Percentiles rank a stretch among this genome's conserved stretches.
Conservation (phyloP, 2,329 filamentous ascomycete genomes). For the Arachnomyces sp. region DNA sequence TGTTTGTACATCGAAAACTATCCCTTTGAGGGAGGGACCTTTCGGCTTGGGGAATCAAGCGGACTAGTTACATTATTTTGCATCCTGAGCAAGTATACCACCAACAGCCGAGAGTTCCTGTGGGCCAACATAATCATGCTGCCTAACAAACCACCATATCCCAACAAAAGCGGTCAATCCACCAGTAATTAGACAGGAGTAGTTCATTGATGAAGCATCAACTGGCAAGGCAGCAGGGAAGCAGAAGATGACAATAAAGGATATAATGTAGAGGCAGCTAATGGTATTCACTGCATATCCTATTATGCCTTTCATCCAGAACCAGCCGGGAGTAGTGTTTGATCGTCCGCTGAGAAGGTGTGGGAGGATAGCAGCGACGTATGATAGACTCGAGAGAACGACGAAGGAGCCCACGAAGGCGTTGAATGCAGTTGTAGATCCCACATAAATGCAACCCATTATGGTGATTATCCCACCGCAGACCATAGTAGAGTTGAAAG, state of each 20-base stretch:
- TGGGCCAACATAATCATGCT: conserved; percentile 28
- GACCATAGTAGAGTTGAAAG: conserved; percentile 52
- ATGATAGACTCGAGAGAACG: conserved; percentile 49
- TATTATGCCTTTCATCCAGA: conserved; percentile 44
- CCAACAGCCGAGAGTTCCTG: background rate
- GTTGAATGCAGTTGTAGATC: conserved; percentile 48
- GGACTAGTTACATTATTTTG: too few relatives aligned
- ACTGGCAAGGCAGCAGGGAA: conserved; percentile 47
- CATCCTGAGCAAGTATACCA: background rate
- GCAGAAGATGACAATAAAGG: conserved; percentile 54
- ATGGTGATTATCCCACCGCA: conserved; percentile 46
- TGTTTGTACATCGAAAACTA: too few relatives aligned
- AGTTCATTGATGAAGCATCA: conserved; percentile 46
- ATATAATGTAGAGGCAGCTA: conserved; percentile 46
- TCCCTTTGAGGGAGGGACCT: too few relatives aligned
- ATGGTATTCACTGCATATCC: conserved; percentile 45
- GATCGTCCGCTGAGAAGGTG: conserved; percentile 46
- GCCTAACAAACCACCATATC: conserved; percentile 37
- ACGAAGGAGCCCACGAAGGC: conserved; percentile 54
- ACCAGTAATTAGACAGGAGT: conserved; percentile 45
- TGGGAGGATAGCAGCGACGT: conserved; percentile 45
- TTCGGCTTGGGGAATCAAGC: too few relatives aligned
- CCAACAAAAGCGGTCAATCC: conserved; percentile 45
- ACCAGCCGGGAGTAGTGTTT: conserved; percentile 46
- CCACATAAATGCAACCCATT: conserved; percentile 51